Evolutionary conservation across 176 grass and related monocot genomes (phyloP).

Genomic region (Secale cereale): DNA sequence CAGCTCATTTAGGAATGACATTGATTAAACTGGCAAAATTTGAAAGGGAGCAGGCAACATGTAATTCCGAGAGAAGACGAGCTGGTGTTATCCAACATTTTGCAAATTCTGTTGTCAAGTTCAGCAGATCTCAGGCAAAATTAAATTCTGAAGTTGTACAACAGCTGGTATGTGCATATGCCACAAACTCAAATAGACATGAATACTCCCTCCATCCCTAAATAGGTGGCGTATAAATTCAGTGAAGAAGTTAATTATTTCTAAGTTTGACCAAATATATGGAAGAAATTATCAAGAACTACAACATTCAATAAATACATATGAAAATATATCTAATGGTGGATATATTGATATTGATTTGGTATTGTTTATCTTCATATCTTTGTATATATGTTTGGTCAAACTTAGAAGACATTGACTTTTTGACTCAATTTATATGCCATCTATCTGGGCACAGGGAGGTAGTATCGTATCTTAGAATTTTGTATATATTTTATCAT

Average conservation of each 20-base stretch:
- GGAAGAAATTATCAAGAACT: too few species aligned
- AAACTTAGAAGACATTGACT: too few species aligned
- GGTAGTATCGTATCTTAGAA: neutral
- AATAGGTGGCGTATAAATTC: too few species aligned
- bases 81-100: slow-evolving; percentile 62
- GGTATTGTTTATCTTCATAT: too few species aligned
- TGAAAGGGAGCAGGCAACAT: slow-evolving; percentile 64
- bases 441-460: too few species aligned
- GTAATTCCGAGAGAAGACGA: slow-evolving; percentile 47
- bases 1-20: slow-evolving; percentile 81
- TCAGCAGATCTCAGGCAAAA: slow-evolving; percentile 72
- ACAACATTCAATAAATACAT: too few species aligned
- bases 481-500: slow-evolving; percentile 23
- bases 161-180: slow-evolving; percentile 63
- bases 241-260: too few species aligned
- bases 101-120: slow-evolving; percentile 64
- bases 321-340: too few species aligned
- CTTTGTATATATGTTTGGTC: too few species aligned
- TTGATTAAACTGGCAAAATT: slow-evolving; percentile 88
- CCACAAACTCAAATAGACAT: neutral
- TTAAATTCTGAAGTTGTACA: slow-evolving; percentile 68
- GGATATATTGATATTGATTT: too few species aligned
- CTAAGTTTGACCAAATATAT: too few species aligned
- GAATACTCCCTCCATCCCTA: neutral
- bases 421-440: too few species aligned